A percentile compares a stretch with the other conserved stretches of the same genome.
These are phyloP conservation scores for Cubamyces sp. DNA, from an alignment of 768 basidiomycete genomes.

Conservation along the genomic window DNA sequence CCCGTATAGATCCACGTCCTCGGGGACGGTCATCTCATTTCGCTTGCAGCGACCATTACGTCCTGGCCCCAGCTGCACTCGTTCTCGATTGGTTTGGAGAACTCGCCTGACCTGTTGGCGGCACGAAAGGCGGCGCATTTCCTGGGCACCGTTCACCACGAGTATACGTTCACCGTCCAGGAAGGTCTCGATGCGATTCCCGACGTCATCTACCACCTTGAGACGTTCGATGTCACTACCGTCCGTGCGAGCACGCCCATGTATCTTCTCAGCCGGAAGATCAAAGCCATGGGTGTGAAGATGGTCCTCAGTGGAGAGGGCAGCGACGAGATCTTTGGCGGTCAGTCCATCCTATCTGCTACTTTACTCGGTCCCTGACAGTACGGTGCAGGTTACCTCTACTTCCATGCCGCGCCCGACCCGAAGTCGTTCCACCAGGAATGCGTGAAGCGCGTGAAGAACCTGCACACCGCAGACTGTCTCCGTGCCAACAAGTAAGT, in stretches of 20 bases:
- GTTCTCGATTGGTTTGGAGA: slow-evolving; percentile 93
- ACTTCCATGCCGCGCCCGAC: slow-evolving; percentile 98
- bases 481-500: slow-evolving; percentile 95
- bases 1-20: neutral
- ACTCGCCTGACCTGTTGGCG: slow-evolving; percentile 93
- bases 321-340: slow-evolving; percentile 96
- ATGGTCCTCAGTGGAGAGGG: slow-evolving; percentile 99
- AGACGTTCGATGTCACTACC: slow-evolving; percentile 99
- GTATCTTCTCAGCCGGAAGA: slow-evolving; percentile 97
- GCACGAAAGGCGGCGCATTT: slow-evolving; percentile 92
- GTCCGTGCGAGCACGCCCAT: slow-evolving; percentile 97
- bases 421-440: slow-evolving; percentile 91
- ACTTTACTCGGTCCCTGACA: slow-evolving; percentile 7
- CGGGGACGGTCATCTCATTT: neutral
- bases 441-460: slow-evolving; percentile 92
- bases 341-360: slow-evolving; percentile 41
- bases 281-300: slow-evolving; percentile 99
- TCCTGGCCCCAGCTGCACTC: slow-evolving; percentile 97
- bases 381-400: slow-evolving; percentile 78
- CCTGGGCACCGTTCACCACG: slow-evolving; percentile 94
- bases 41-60: slow-evolving; percentile 63
- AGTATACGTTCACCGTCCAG: slow-evolving; percentile 97
- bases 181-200: slow-evolving; percentile 97
- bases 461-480: slow-evolving; percentile 96
- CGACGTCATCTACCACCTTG: slow-evolving; percentile 97